Base-by-base conservation (phyloP, 257 asterid genomes). In the Capsicum pubescens region DNA sequence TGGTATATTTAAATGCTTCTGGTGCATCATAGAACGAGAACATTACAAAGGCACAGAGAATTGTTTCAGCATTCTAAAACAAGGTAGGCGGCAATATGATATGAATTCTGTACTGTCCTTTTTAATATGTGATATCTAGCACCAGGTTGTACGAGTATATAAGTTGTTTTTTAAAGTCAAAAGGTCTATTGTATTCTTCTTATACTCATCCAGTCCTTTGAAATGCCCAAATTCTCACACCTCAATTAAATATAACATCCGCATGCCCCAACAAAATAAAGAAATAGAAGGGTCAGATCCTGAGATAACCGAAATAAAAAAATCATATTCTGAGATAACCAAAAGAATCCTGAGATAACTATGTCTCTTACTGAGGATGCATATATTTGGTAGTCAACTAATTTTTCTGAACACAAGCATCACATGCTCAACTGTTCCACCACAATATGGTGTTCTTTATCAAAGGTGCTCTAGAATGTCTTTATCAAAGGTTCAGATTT, bases 21-120 rank as follows among this genome's bases (percentile, higher is more conserved):
- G 54, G 39, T 9, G 77, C 52, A 68, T 68, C 52, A 15, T 68
- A 68, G 52, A 66, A 39, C 3, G 26, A 68, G 76, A 68, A 68
- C 36, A 68, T 15, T 39, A 26, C 76, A 68, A 52, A 68, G 77
- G 54, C 77, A 68, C 26, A 68, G 77, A 64, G n/a, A 68, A 68
- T 39, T 68, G 52, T 14, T 67, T 15, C 52, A 68, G 50, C 52
- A 68, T 68, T 68, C 76, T 68, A 36, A 36, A 68, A 15, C 52
- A 68, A 68, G 76, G 26, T 13, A 68, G 7, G 21, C 3, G 26
- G 76, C 52, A 68, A 39, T 14, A 68, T 13, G 54, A 15, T 36
- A 36, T 15, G 76, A 68, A 54, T 15, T 68, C 9, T 68, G 76
- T 15, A 68, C 52, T 36, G 54, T 36, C 52, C 76, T 68, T 68